These are phyloP conservation scores for Pythium scleroteichum DNA, from an alignment of 352 stramenopile species.

Conservation along the genomic window DNA sequence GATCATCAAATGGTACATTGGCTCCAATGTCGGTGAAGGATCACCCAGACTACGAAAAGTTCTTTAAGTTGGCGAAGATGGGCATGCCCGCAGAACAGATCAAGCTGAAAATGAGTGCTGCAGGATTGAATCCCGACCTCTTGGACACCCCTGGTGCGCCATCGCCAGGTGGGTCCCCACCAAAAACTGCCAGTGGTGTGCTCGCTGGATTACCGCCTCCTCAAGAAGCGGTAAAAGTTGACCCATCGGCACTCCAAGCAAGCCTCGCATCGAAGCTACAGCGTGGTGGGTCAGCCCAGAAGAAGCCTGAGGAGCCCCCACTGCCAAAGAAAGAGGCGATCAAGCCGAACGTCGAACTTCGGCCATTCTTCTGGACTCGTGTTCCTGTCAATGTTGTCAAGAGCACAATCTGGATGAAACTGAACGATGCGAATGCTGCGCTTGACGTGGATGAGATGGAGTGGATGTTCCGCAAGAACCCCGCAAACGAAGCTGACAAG, in stretches of 20 bases:
- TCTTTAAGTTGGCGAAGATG: constrained; percentile 95
- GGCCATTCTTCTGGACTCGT: constrained; percentile 88
- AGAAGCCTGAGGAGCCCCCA: constrained; percentile 65
- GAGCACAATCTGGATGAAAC: constrained; percentile 86
- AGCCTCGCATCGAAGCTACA: constrained; percentile 57
- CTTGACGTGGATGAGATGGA: constrained; percentile 86
- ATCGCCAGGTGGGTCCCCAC: constrained; percentile 37
- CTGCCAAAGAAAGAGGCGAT: constrained; percentile 86
- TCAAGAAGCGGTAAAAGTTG: constrained; percentile 68
- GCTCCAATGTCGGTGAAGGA: constrained; percentile 86
- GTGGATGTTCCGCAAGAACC: constrained; percentile 89
- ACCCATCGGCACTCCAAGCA: constrained; percentile 59
- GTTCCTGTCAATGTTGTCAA: constrained; percentile 86
- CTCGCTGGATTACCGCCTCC: constrained; percentile 61
- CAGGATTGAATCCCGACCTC: constrained; percentile 60
- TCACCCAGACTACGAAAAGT: constrained; percentile 92
- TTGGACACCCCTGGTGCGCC: constrained; percentile 70
- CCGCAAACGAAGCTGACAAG: constrained; percentile 49
- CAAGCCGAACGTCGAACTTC: constrained; percentile 87
- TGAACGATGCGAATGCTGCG: constrained; percentile 65
- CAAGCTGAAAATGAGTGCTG: constrained; percentile 91
- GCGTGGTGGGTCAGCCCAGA: constrained; percentile 33
- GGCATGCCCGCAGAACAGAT: constrained; percentile 90
- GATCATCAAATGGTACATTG: constrained; percentile 6
- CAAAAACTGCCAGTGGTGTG: constrained; percentile 29